These are phyloP conservation scores for Oidiodendron maius DNA, from an alignment of 495 filamentous ascomycete species.

Conservation along the genomic window DNA sequence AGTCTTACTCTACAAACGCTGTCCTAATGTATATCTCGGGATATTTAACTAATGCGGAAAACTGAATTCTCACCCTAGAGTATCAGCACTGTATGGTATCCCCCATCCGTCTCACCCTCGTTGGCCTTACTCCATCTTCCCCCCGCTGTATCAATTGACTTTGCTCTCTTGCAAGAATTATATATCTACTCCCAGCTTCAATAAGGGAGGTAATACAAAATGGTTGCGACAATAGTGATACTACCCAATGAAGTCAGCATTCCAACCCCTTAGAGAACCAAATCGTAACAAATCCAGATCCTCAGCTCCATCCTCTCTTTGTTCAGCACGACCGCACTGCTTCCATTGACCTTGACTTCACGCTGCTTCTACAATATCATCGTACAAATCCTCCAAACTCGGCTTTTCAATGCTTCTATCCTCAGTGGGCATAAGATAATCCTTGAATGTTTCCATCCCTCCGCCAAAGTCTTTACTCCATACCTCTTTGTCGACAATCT, in stretches of 20 bases:
- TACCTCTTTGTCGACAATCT: slow-evolving; percentile 55
- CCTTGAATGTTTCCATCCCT: slow-evolving; percentile 73
- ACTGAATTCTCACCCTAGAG: too few relatives aligned
- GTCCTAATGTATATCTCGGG: too few relatives aligned
- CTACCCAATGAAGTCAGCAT: slow-evolving; percentile 1
- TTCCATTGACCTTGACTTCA: slow-evolving; percentile 55
- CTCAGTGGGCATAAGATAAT: slow-evolving; percentile 58
- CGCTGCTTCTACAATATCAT: slow-evolving; percentile 62
- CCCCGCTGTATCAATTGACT: too few relatives aligned
- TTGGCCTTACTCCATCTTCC: too few relatives aligned
- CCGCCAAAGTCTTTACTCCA: slow-evolving; percentile 59
- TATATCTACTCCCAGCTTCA: too few relatives aligned
- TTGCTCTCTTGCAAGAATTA: too few relatives aligned
- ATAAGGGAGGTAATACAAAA: too few relatives aligned
- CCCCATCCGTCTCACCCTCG: too few relatives aligned
- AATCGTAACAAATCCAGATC: slow-evolving; percentile 42
- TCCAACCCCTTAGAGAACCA: background rate
- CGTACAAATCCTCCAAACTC: slow-evolving; percentile 59
- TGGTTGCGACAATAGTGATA: background rate
- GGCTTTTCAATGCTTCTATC: slow-evolving; percentile 51
- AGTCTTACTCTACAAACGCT: too few relatives aligned
- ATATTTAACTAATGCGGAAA: too few relatives aligned
- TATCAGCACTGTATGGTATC: too few relatives aligned
- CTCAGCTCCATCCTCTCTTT: slow-evolving; percentile 56
- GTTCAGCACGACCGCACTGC: slow-evolving; percentile 54